Percentiles rank a stretch among this genome's conserved stretches.
Conservation (phyloP, 2,329 filamentous ascomycete species). For the Eurotiales sp. region DNA sequence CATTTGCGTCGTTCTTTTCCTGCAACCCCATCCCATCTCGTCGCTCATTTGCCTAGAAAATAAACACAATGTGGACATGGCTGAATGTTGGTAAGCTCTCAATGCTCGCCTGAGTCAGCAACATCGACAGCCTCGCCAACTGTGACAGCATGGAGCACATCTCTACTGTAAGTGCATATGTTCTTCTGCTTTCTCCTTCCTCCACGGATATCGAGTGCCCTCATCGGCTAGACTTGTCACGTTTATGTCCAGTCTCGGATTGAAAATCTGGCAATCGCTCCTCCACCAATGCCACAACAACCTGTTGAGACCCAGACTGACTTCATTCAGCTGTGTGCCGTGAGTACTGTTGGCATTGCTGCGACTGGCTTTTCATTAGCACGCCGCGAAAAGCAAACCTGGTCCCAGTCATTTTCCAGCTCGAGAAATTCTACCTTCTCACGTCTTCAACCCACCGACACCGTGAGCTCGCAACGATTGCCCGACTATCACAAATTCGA, state of each 20-base stretch:
- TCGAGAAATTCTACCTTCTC: slow-evolving; percentile 24
- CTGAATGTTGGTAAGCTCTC: slow-evolving; percentile 18
- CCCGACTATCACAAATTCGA: background rate
- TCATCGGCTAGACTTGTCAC: background rate
- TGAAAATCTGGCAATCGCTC: too few species aligned
- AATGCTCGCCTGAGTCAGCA: slow-evolving; percentile 16
- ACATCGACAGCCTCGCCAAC: slow-evolving; percentile 10
- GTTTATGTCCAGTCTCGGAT: too few species aligned
- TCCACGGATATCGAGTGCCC: too few species aligned
- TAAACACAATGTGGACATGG: slow-evolving; percentile 13
- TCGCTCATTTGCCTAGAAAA: background rate
- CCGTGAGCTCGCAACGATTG: slow-evolving; percentile 5
- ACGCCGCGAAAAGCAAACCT: slow-evolving; percentile 37
- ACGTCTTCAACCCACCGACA: slow-evolving; percentile 23
- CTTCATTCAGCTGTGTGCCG: slow-evolving; percentile 52
- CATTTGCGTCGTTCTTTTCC: too few species aligned
- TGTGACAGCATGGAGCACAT: slow-evolving; percentile 27
- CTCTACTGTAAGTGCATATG: slow-evolving; percentile 25
- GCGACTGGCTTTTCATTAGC: slow-evolving; percentile 57
- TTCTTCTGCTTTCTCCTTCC: slow-evolving; percentile 2
- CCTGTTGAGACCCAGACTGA: slow-evolving; percentile 1
- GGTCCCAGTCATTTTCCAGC: slow-evolving; percentile 20
- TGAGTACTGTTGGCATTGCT: slow-evolving; percentile 60
- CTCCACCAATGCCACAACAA: too few species aligned
- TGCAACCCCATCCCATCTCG: background rate